These are phyloP conservation scores for Funneliformis caledonium DNA, from an alignment of 371 early-diverging fungal genomes.

Conservation along the genomic window DNA sequence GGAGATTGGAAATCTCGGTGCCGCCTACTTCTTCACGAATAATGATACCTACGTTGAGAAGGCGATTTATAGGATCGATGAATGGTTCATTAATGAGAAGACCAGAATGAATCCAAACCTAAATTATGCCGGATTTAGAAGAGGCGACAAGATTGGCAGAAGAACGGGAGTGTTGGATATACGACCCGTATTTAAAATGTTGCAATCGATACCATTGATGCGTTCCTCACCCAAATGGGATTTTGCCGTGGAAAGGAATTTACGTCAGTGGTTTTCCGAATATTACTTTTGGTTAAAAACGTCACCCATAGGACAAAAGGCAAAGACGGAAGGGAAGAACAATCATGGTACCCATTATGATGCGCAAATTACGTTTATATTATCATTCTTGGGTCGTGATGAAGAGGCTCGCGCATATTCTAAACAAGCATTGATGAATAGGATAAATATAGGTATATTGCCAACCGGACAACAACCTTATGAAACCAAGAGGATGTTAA, in stretches of 20 bases:
- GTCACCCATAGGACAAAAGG: slow-evolving; percentile 50
- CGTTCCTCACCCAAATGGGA: background rate
- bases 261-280: slow-evolving; percentile 52
- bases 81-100: slow-evolving; percentile 59
- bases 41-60: slow-evolving; percentile 53
- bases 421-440: slow-evolving; percentile 40
- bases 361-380: slow-evolving; percentile 50
- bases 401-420: slow-evolving; percentile 44
- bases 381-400: slow-evolving; percentile 47
- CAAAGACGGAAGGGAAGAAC: slow-evolving; percentile 49
- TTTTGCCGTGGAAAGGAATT: background rate
- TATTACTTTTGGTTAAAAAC: slow-evolving; percentile 56
- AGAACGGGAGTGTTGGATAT: slow-evolving; percentile 57
- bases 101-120: slow-evolving; percentile 64
- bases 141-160: slow-evolving; percentile 51
- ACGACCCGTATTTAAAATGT: slow-evolving; percentile 48
- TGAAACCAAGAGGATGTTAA: slow-evolving; percentile 47
- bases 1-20: slow-evolving; percentile 52
- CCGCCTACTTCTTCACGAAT: slow-evolving; percentile 59
- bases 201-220: slow-evolving; percentile 30
- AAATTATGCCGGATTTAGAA: slow-evolving; percentile 54
- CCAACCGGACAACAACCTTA: slow-evolving; percentile 50
- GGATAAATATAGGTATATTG: slow-evolving; percentile 47
- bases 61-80: slow-evolving; percentile 48
- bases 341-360: slow-evolving; percentile 57